Base-by-base conservation (phyloP, 768 basidiomycete species). In the Auriscalpium vulgare region DNA sequence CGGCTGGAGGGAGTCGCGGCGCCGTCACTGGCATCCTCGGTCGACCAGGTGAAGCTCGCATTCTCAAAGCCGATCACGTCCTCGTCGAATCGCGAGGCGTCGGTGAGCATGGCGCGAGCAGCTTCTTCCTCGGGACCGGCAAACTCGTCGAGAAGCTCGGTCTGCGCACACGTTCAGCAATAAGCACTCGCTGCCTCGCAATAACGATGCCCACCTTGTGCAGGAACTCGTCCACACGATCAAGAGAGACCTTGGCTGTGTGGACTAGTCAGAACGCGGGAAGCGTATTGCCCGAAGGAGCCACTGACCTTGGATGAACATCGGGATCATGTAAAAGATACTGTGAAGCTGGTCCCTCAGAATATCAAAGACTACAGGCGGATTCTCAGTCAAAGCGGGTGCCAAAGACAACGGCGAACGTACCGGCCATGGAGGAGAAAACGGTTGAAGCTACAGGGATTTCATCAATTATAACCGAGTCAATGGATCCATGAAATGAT, bases 1-100 rank as follows among this genome's bases (percentile, higher is more conserved):
- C 81, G 72, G 37, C 72, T 67, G 8, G 72, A 74, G 1, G 77
- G 74, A 1, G 78, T 78, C 29, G 68, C n/a, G 10, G 62, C 55
- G 53, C 69, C 71, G 38, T 69, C 69, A 29, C 61, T 53, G 19
- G 23, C n/a, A 40, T 63, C 59, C 21, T 69, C 74, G 34, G 67
- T 66, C 0, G 76, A 73, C 84, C 84, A 87, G 0, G 74, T 66
- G 60, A 85, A 87, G 4, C 64, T 69, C 1, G 82, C 79, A 57
- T 84, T 70, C 13, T 73, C 68, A 61, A 84, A 80, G 3, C 83
- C 81, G 47, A 84, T 76, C 10, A 60, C 59, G n/a, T 56, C 50
- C 14, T 51, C 59, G 46, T 56, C 60, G 37, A 58, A 51, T 17
- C 59, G 55, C 1, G 61, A 56, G 21, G 55, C 61, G 14, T 60